Base-by-base conservation (phyloP, 2,329 filamentous ascomycete species). In the Monosporascus cannonballus region DNA sequence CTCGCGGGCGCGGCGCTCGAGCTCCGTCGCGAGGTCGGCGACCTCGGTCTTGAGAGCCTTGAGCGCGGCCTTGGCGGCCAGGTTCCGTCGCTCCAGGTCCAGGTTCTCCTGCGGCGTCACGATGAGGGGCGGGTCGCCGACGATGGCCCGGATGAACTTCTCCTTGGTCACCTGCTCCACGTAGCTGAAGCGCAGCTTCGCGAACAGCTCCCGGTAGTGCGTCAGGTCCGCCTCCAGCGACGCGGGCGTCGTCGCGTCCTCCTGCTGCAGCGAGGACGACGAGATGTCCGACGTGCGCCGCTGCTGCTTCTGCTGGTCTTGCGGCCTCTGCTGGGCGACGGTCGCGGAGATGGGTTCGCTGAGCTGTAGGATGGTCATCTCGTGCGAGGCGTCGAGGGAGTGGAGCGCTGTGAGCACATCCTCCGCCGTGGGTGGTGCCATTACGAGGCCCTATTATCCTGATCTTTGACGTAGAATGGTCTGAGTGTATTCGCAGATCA, bases 101-200 rank as follows among this genome's bases (percentile, higher is more conserved):
- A 86, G 74, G 67, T 96, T 97, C 66, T 97, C 92, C 61, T 85
- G 81, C 44, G 86, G 83, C 41, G 86, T 86, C 53, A 96, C 89
- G 46, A 97, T 87, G 17, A 92, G 78, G 0, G 93, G 94, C 48
- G 92, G 90, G 57, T 96, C 89, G 57, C 90, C 90, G 17, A 95
- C 90, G 61, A 97, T 95, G 58, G 89, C 86, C 60, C 91, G 89
- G 51, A 99, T 86, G 70, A 96, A 97, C 66, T 96, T 96, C 70
- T 99, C 94, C 73, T 97, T 99, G 45, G 93, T 97, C 57, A 97
- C 91, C 76, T 97, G 94, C 72, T 99, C 94, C 62, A 96, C 88
- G 72, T 97, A 97, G 59, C 89, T 95, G 76, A 97, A 97, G 61
- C 93, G 90, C 39, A 97, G 80, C 73, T 99, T 97, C 42, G 90